A percentile compares a stretch with the other conserved stretches of the same genome.
Conservation (phyloP, 257 asterid genomes). For the Coffea eugenioides region DNA sequence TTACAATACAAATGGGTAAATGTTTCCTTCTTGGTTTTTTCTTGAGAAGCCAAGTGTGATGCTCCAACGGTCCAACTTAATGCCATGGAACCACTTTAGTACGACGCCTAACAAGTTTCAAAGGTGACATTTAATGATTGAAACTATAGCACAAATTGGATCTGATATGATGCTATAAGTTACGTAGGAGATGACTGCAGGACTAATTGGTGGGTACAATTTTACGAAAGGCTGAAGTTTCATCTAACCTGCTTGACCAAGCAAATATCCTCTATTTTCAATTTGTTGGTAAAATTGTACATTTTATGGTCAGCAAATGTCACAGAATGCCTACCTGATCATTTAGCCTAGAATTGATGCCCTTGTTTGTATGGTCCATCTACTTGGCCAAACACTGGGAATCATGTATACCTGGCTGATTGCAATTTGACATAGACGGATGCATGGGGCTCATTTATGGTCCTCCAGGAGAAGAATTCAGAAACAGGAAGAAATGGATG, state of each 20-base stretch:
- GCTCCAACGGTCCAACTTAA: too few species aligned
- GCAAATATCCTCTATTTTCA: not conserved
- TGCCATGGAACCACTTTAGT: too few species aligned
- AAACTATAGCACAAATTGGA: too few species aligned
- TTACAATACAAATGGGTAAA: too few species aligned
- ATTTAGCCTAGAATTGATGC: not conserved
- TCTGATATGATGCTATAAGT: too few species aligned
- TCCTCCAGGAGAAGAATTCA: too few species aligned
- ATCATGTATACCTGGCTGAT: not conserved
- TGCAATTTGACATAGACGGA: not conserved
- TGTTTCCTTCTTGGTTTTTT: too few species aligned
- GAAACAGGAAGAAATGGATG: too few species aligned
- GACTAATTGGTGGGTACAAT: not conserved
- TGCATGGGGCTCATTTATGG: not conserved
- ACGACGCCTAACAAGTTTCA: too few species aligned
- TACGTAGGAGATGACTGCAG: not conserved
- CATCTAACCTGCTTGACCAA: not conserved
- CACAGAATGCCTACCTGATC: not conserved
- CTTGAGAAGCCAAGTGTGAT: too few species aligned
- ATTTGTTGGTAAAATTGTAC: not conserved
- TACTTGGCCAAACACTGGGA: not conserved
- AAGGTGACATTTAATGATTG: too few species aligned
- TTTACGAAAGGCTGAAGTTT: not conserved
- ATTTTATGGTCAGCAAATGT: not conserved
- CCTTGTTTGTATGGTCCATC: not conserved